Evolutionary conservation across 2,329 filamentous ascomycete genomes (phyloP), one percentile per base, ranked within the genome.

Genomic region (Stagonosporopsis tanaceti): DNA sequence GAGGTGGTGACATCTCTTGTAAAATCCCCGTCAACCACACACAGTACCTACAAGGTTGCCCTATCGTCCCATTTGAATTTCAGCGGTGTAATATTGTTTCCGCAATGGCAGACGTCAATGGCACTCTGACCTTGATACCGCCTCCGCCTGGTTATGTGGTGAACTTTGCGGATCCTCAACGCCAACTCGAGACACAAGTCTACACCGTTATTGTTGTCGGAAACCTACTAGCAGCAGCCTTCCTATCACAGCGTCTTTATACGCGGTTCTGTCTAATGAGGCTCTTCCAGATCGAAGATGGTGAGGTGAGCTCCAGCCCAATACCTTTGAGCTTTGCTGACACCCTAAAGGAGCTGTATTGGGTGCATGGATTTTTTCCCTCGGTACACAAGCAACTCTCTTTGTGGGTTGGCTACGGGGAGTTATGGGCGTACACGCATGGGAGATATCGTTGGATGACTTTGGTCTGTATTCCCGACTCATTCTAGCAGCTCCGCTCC

Each of bases 221-320:
- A 15, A 65, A 62, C 20, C 37, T 63, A 6, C 30, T 72, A 2
- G 57, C 65, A 0, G 24, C 69, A 1, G 15, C 62, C 0, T 72
- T 74, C 44, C 44, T 73, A 9, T 34, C 57, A 1, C 70, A 73
- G 57, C 63, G 69, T 14, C 47, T 73, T n/a, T 74, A 72, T 45
- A 66, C 65, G 1, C 71, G 70, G 44, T 38, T 66, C 3, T 15
- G 47, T 22, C 53, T 74, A 11, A 63, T 64, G 45, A 63, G 62
- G 15, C 58, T 56, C 2, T 61, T 74, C 39, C 61, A 65, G 6
- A 24, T 69, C 35, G 69, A 74, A 35, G 71, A 74, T 56, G 64
- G 70, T 72, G 51, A 30, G 63, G 12, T 45, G 5, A 8, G 14
- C 7, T 28, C 20, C 20, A 6, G 14, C 8, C 24, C 8, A 4